Base-by-base conservation (phyloP, 1,284 basidiomycete species). In the Leccinum fuscescens region DNA sequence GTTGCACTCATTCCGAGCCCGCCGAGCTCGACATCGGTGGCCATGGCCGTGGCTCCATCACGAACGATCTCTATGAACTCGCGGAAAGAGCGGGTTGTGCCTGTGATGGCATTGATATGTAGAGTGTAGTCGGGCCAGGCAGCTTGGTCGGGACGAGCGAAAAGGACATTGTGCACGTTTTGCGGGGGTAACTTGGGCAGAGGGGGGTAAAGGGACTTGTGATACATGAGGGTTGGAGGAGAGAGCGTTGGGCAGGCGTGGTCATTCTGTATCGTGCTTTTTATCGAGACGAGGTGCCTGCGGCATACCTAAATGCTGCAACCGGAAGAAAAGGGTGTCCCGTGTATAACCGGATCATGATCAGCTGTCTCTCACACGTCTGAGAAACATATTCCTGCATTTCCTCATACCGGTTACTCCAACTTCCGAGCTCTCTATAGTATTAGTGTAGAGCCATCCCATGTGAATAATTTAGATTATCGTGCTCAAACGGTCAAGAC, bases 91-190 rank as follows among this genome's bases (percentile, higher is more conserved):
- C 81, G 72, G 56, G 69, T 75, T 53, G 77, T 68, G 2, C 82
- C 85, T 0, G 84, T 85, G 20, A 77, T 67, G 0, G 79, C 80
- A 62, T 91, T 83, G 58, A 92, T 79, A 56, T 85, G 78, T 3
- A 85, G 58, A 0, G 81, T 80, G 66, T 77, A 85, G 62, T 90
- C 82, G 1, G 79, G 76, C 79, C 84, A 84, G 35, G 72, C 61
- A 0, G 71, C 73, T 65, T 85, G 80, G 3, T 81, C 83, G 0
- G 82, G 81, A 1, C 82, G 79, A 15, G 79, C 73, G 68, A 89
- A 82, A 54, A 88, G 72, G 55, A 84, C 60, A 60, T 86, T 73
- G 67, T 88, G 81, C 31, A 80, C 76, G 66, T 92, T 92, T 27
- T 76, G 68, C 29, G 82, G 79, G 7, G 82, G 76, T 1, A 75